phyloP scores from a whole-genome alignment of 345 rosid genomes.

The Melastoma malabathricum region DNA sequence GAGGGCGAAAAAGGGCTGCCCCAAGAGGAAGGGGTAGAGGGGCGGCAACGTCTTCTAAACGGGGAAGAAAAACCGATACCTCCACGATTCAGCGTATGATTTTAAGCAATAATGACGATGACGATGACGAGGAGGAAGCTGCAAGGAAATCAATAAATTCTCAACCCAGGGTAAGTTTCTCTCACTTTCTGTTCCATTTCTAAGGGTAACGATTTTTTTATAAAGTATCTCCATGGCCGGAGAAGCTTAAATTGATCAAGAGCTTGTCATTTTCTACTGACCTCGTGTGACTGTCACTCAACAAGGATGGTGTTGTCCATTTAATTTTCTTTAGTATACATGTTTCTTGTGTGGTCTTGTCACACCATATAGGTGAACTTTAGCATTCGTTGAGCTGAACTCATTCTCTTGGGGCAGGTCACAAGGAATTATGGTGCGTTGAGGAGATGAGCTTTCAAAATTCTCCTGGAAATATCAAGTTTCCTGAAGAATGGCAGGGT shows the following conservation, averaged over 20 bases:
- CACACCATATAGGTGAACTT: background rate
- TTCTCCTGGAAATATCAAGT: too few species aligned
- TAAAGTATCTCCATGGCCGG: too few species aligned
- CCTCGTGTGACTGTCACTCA: too few species aligned
- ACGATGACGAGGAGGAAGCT: conserved; percentile 46
- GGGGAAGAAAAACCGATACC: conserved; percentile 57
- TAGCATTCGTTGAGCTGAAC: background rate
- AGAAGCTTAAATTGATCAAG: too few species aligned
- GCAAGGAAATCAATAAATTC: conserved; percentile 41
- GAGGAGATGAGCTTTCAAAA: conserved; percentile 30
- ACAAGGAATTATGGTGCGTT: conserved; percentile 85
- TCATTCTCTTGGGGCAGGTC: conserved; percentile 24
- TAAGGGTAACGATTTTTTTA: background rate
- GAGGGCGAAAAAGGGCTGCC: conserved; percentile 69
- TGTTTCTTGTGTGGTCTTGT: too few species aligned
- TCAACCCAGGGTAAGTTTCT: conserved; percentile 54
- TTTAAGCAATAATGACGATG: conserved; percentile 52
- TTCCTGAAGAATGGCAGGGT: too few species aligned
- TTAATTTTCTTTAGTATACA: too few species aligned
- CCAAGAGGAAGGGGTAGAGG: conserved; percentile 51
- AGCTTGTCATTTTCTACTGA: too few species aligned
- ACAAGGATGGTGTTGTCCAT: too few species aligned
- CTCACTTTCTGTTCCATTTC: background rate
- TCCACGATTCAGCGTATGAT: conserved; percentile 47
- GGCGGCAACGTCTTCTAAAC: conserved; percentile 45